Evolutionary conservation across 345 rosid species (phyloP).

Genomic region (Noccaea bulbosa): DNA sequence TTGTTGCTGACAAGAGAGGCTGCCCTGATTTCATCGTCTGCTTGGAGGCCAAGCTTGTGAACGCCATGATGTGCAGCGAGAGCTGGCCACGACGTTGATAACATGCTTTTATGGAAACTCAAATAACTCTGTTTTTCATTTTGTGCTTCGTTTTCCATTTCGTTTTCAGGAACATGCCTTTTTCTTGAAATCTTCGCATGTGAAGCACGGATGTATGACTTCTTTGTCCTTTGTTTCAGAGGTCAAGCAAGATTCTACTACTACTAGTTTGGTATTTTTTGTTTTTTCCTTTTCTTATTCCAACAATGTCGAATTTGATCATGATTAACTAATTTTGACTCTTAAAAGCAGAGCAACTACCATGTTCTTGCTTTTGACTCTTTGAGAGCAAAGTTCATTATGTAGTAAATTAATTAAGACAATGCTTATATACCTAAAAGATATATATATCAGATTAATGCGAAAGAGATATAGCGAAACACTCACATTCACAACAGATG

Average conservation of each 20-base stretch:
- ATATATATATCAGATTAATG: no score
- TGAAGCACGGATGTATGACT: neutral
- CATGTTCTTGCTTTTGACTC: no score
- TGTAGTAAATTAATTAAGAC: no score
- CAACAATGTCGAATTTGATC: no score
- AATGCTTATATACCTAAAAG: no score
- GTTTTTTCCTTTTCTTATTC: neutral
- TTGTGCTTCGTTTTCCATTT: no score
- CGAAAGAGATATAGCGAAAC: no score
- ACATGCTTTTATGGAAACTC: neutral
- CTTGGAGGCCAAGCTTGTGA: conserved; percentile 3
- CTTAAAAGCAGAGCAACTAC: no score
- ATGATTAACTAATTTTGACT: no score
- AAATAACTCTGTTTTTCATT: neutral
- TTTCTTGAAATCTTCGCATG: neutral
- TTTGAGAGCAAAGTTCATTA: no score
- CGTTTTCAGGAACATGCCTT: neutral
- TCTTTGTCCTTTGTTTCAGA: neutral
- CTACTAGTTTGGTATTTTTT: no score
- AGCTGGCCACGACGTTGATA: conserved; percentile 13
- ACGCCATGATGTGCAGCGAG: conserved; percentile 34
- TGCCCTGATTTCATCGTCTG: neutral
- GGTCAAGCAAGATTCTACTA: neutral
- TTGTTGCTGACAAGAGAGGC: conserved; percentile 40
- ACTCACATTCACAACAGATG: no score